A percentile compares a stretch with the other conserved stretches of the same genome.
Evolutionary conservation across 306 rosid genomes (phyloP).

Genomic region (Ceratonia siliqua): DNA sequence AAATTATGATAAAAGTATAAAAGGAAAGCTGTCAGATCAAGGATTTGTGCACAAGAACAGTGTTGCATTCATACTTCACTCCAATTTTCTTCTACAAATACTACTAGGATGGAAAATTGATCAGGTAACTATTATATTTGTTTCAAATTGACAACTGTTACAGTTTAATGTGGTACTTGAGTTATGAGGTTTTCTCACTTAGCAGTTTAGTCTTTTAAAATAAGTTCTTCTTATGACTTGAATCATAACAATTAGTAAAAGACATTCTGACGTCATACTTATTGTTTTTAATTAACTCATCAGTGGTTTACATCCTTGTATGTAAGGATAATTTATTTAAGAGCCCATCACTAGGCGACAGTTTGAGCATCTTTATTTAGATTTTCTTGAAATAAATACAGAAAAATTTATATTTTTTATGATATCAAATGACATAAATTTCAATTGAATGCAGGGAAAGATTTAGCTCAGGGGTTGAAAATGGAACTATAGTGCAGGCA

Average conservation of each 20-base stretch:
- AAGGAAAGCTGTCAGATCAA: not conserved
- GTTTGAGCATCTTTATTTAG: not conserved
- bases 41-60: not conserved
- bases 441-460: constrained; percentile 58
- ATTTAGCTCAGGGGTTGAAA: constrained; percentile 43
- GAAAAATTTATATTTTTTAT: not conserved
- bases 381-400: not conserved
- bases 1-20: not conserved
- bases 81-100: not conserved
- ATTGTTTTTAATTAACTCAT: too few relatives aligned
- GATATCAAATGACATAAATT: not conserved
- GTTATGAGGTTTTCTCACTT: too few relatives aligned
- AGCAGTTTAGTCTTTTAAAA: too few relatives aligned
- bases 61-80: not conserved
- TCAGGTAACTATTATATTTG: too few relatives aligned
- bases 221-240: too few relatives aligned
- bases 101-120: not conserved
- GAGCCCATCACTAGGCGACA: too few relatives aligned
- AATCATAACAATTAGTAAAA: too few relatives aligned
- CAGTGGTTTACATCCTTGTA: not conserved
- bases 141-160: too few relatives aligned
- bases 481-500: constrained; percentile 17
- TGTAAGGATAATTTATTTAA: too few relatives aligned
- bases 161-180: too few relatives aligned
- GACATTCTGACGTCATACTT: too few relatives aligned